Conservation (phyloP, 495 filamentous ascomycete species). For the Penicillium nucicola region DNA sequence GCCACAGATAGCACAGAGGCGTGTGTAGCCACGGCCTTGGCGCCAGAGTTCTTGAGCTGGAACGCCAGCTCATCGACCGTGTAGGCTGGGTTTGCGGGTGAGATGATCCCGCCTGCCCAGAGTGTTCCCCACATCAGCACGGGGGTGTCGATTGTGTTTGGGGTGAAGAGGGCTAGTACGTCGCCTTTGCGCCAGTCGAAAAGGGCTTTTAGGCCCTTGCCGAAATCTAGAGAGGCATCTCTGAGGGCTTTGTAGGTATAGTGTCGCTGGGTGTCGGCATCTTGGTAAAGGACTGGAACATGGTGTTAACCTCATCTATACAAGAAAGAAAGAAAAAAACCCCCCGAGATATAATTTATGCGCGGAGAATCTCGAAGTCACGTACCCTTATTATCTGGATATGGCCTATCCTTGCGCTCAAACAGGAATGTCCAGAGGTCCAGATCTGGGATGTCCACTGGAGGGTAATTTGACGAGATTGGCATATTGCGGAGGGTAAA, state of each 20-base stretch:
- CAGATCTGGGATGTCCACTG: conserved; percentile 36
- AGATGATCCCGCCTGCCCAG: conserved; percentile 80
- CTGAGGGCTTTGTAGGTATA: conserved; percentile 74
- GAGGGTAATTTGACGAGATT: conserved; percentile 36
- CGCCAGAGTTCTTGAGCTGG: conserved; percentile 78
- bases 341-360: background rate
- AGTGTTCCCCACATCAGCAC: conserved; percentile 71
- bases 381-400: conserved; percentile 54
- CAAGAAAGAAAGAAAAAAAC: background rate
- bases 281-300: conserved; percentile 69
- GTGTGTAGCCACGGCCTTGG: conserved; percentile 76
- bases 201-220: conserved; percentile 65
- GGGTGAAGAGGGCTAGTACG: conserved; percentile 65
- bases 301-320: conserved; percentile 10
- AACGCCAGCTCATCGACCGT: conserved; percentile 82
- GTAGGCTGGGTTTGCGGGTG: conserved; percentile 86
- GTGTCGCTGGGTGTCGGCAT: conserved; percentile 66
- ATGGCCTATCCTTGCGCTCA: conserved; percentile 66
- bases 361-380: background rate
- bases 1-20: conserved; percentile 58
- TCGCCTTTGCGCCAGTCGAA: conserved; percentile 83
- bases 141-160: conserved; percentile 74
- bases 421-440: conserved; percentile 80
- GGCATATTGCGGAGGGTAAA: conserved; percentile 37
- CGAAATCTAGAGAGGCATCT: conserved; percentile 67